phyloP scores from a whole-genome alignment of 1,284 basidiomycete genomes.

The Boletus mariae region DNA sequence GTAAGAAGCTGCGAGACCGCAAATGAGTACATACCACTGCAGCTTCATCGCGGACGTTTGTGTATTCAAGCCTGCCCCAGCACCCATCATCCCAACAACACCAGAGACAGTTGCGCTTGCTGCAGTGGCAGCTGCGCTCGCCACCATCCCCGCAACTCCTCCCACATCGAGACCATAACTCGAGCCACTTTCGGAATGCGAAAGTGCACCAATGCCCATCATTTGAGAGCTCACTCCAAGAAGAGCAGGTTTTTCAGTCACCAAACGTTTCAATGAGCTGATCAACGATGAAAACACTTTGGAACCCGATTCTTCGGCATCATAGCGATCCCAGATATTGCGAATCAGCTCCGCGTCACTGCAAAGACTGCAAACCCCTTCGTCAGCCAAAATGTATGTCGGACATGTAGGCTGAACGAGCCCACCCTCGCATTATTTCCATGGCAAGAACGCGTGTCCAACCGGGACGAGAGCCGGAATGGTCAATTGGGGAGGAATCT shows the following conservation, averaged over 20 bases:
- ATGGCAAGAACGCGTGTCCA: slow-evolving; percentile 91
- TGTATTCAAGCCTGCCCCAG: slow-evolving; percentile 64
- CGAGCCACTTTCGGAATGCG: slow-evolving; percentile 35
- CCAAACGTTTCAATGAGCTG: slow-evolving; percentile 75
- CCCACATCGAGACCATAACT: slow-evolving; percentile 59
- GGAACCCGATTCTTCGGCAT: slow-evolving; percentile 56
- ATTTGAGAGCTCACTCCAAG: slow-evolving; percentile 80
- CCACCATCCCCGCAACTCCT: slow-evolving; percentile 79
- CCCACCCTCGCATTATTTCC: slow-evolving; percentile 85
- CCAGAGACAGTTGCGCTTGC: slow-evolving; percentile 77
- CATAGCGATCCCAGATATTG: slow-evolving; percentile 79
- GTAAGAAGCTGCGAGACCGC: neutral
- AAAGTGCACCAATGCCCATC: slow-evolving; percentile 67
- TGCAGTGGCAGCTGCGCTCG: slow-evolving; percentile 77
- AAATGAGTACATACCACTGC: slow-evolving; percentile 59
- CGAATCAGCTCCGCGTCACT: slow-evolving; percentile 80
- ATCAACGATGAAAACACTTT: slow-evolving; percentile 81
- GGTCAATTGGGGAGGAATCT: slow-evolving; percentile 36
- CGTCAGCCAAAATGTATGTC: slow-evolving; percentile 5
- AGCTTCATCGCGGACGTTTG: slow-evolving; percentile 78
- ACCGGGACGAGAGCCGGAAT: slow-evolving; percentile 50
- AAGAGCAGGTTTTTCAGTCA: slow-evolving; percentile 83
- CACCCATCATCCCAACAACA: slow-evolving; percentile 68
- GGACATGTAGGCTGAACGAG: neutral
- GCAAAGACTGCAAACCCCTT: slow-evolving; percentile 54